Evolutionary conservation across 2,329 filamentous ascomycete species (phyloP).

Genomic region (Aspergillus fumigatiaffinis): DNA sequence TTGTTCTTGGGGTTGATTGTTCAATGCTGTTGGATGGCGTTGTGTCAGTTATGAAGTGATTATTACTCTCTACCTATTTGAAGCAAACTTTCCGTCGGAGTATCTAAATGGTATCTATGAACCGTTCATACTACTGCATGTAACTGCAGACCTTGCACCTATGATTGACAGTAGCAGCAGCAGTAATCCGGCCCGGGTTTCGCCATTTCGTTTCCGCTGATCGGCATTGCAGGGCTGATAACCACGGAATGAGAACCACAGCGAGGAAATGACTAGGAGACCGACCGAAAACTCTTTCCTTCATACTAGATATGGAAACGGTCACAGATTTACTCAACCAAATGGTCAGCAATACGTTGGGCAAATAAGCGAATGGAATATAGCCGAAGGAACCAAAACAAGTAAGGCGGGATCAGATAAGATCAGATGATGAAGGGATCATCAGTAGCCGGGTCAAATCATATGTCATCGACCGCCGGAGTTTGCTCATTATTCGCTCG

Average conservation of each 20-base stretch:
- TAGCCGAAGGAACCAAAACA: conserved; percentile 3
- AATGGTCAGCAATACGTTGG: not conserved
- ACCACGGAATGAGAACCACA: not conserved
- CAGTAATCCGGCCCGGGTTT: conserved; percentile 6
- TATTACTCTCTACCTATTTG: too few relatives aligned
- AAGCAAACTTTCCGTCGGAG: not conserved
- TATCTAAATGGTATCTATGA: not conserved
- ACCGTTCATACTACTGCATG: not conserved
- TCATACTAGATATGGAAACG: not conserved
- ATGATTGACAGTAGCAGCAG: too few relatives aligned
- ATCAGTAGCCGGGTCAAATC: conserved; percentile 6
- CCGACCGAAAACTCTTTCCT: conserved; percentile 2
- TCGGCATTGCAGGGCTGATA: conserved; percentile 6
- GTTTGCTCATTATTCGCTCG: not conserved
- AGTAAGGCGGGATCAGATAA: conserved; percentile 24
- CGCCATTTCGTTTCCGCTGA: conserved; percentile 11
- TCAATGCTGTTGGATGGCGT: not conserved
- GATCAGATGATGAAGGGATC: conserved; percentile 17
- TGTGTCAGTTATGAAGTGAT: not conserved
- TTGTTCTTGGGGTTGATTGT: not conserved
- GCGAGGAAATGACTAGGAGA: not conserved
- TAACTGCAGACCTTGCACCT: too few relatives aligned
- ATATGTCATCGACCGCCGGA: not conserved
- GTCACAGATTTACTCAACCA: not conserved
- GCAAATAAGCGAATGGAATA: too few relatives aligned